A percentile compares a stretch with the other conserved stretches of the same genome.
Evolutionary conservation across 768 basidiomycete genomes (phyloP).

Genomic region (Hysterangium stoloniferum): DNA sequence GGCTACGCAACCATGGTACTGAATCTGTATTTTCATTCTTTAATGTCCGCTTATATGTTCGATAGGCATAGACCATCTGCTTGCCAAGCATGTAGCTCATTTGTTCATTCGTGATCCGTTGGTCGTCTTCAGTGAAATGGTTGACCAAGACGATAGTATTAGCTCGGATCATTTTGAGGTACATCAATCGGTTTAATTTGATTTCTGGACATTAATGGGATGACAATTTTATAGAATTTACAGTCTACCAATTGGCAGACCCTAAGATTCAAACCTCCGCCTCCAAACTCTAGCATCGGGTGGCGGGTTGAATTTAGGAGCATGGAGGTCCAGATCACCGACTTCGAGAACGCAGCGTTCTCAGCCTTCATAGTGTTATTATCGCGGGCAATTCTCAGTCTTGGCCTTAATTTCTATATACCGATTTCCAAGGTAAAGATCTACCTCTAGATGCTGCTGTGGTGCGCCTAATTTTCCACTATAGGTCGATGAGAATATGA

Average conservation of each 20-base stretch:
- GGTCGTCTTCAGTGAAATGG: conserved; percentile 89
- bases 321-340: conserved; percentile 99
- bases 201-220: neutral
- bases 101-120: conserved; percentile 97
- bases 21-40: conserved; percentile 16
- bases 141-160: conserved; percentile 80
- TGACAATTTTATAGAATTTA: conserved; percentile 55
- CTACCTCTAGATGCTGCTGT: conserved; percentile 1
- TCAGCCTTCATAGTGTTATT: conserved; percentile 91
- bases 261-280: conserved; percentile 95
- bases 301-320: conserved; percentile 98
- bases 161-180: conserved; percentile 98
- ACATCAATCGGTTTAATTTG: conserved; percentile 10
- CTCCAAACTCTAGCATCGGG: conserved; percentile 84
- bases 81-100: conserved; percentile 90
- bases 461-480: conserved; percentile 4
- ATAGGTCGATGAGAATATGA: conserved; percentile 98
- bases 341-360: conserved; percentile 98
- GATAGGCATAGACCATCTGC: conserved; percentile 73
- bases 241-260: conserved; percentile 99
- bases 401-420: conserved; percentile 90
- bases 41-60: neutral
- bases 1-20: conserved; percentile 69
- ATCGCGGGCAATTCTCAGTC: conserved; percentile 86
- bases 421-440: conserved; percentile 85